These are phyloP conservation scores for Haplosporangium sp. DNA, from an alignment of 371 early-diverging fungal species.

Conservation along the genomic window DNA sequence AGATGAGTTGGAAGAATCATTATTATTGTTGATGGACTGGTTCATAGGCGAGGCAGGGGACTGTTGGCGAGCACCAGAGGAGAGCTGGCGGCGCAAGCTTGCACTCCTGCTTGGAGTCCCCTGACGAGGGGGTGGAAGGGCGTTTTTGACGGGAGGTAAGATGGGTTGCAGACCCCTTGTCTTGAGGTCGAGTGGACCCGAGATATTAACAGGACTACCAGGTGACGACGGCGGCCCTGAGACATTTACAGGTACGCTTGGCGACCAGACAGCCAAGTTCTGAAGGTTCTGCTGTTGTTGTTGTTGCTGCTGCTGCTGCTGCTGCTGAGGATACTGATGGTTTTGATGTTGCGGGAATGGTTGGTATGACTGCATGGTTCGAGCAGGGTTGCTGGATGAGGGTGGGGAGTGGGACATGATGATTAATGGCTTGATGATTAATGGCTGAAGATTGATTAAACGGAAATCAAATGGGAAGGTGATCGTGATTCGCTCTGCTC, in stretches of 20 bases:
- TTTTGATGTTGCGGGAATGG: conserved; percentile 19
- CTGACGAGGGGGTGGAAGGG: conserved; percentile 29
- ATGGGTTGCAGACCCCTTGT: conserved; percentile 34
- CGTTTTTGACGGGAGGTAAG: conserved; percentile 39
- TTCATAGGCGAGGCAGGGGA: conserved; percentile 5
- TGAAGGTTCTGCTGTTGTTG: conserved; percentile 20
- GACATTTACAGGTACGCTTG: conserved; percentile 29
- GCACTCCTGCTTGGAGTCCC: conserved; percentile 20
- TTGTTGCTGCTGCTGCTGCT: conserved; percentile 8
- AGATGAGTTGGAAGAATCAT: not conserved
- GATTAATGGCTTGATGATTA: conserved; percentile 5
- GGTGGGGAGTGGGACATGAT: conserved; percentile 1
- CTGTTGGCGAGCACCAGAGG: conserved; percentile 23
- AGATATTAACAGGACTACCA: conserved; percentile 23
- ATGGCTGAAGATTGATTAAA: not conserved
- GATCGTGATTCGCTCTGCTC: not conserved
- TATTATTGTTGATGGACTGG: conserved; percentile 22
- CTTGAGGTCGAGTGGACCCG: conserved; percentile 51
- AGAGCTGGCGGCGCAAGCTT: conserved; percentile 37
- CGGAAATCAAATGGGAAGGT: not conserved
- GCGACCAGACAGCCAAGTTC: conserved; percentile 44
- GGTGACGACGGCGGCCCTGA: conserved; percentile 15
- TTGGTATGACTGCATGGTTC: conserved; percentile 21
- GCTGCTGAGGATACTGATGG: not conserved
- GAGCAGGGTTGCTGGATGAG: conserved; percentile 7